Evolutionary conservation across 768 basidiomycete species (phyloP), one percentile per base, ranked within the genome.

Genomic region (Suillus placidus): DNA sequence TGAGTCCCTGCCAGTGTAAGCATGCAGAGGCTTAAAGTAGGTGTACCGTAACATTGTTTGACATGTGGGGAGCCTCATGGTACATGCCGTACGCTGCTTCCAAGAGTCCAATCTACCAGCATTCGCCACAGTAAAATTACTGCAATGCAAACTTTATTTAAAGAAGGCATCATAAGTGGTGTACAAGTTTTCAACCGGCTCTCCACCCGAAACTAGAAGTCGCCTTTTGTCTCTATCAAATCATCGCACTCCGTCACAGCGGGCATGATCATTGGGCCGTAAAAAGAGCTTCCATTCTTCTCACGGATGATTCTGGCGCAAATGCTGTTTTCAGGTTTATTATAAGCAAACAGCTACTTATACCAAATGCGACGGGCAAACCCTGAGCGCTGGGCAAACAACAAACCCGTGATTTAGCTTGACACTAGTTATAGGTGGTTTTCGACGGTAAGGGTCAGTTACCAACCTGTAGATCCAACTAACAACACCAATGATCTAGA

Each of bases 241-340:
- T 26, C 23, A 18, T 32, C 32, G 16, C 16, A 55, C 10, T 34
- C 54, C 4, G 20, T 54, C 30, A 34, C 20, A 54, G 32, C 10
- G 52, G 32, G 32, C 30, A n/a, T 55, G 26, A 16, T 52, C 12
- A n/a, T 55, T 35, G 20, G 34, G 20, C 20, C 1, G 32, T 34
- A 5, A 20, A 32, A 52, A 32, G 54, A 34, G 32, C 54, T 55
- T 55, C 54, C 35, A 55, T 55, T 55, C 30, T 55, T 55, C 54
- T 55, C 26, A 30, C 26, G 57, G 16, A 32, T 32, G 30, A 4
- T 42, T 40, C 38, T 42, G 38, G 38, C 57, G 57, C 4, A 9
- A 40, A 58, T 40, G 37, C 57, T 40, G 54, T 35, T 55, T 55
- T 35, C 34, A 55, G 54, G 12, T 55, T 55, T 35, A 55, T 55